These are phyloP conservation scores for Casaregolazyma suthepensis DNA, from an alignment of 1,139 yeast species.

Conservation along the genomic window DNA sequence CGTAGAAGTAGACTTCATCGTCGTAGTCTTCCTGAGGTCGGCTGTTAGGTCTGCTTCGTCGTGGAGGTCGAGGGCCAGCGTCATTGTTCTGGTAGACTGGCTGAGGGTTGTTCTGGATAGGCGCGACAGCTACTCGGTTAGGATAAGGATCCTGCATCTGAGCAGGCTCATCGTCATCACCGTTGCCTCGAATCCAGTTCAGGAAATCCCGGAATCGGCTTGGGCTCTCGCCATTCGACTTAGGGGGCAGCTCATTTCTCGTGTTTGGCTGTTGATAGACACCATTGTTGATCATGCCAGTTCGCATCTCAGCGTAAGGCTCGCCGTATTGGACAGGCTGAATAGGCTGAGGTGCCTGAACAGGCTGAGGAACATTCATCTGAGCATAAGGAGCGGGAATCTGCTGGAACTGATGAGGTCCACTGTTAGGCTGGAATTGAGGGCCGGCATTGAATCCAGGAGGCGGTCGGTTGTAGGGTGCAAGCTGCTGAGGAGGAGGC, in stretches of 20 bases:
- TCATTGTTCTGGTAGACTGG: slow-evolving; percentile 4
- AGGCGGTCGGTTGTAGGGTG: slow-evolving; percentile 1
- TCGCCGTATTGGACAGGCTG: neutral
- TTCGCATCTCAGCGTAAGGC: neutral
- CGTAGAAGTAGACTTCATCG: slow-evolving; percentile 3
- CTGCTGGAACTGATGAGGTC: neutral
- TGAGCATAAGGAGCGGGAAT: neutral
- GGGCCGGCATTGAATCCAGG: slow-evolving; percentile 4
- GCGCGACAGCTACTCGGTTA: neutral
- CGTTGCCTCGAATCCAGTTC: slow-evolving; percentile 8
- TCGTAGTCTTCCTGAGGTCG: slow-evolving; percentile 1
- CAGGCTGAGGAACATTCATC: neutral
- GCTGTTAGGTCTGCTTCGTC: neutral
- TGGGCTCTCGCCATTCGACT: slow-evolving; percentile 3
- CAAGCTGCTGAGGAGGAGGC: slow-evolving; percentile 5
- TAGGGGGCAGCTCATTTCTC: neutral
- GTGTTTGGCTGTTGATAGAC: neutral
- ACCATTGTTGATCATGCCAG: neutral
- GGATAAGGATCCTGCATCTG: neutral
- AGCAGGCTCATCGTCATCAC: neutral
- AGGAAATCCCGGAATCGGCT: slow-evolving; percentile 1
- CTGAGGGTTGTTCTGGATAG: neutral
- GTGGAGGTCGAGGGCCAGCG: slow-evolving; percentile 4
- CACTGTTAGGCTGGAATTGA: slow-evolving; percentile 3
- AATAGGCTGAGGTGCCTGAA: neutral